Evolutionary conservation across 2,329 filamentous ascomycete species (phyloP), one percentile per base, ranked within the genome.

Genomic region (Byssothecium circinans): DNA sequence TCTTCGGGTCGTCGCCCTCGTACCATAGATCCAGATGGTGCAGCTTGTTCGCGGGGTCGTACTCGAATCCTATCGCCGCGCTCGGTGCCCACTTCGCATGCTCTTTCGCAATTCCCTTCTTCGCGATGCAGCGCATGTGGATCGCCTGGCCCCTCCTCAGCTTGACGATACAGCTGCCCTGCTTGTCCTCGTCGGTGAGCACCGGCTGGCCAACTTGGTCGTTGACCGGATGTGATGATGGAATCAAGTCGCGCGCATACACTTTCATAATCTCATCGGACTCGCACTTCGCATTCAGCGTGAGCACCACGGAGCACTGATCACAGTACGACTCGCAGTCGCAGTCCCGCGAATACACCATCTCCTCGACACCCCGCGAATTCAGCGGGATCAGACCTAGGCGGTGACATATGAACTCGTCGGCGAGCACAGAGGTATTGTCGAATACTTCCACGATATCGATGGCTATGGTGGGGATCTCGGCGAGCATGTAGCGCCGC

Each of bases 71-170:
- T 33, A 99, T 86, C 3, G 94, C 94, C 33, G 91, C 82, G 29
- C 89, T 92, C 2, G 94, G 91, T 64, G 90, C 88, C 94, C 94
- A 99, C 74, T 99, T 99, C 8, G 94, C 89, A 73, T 99, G 94
- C 72, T 99, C 94, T 78, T 99, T 99, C 30, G 92, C 91, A 56
- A 97, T 97, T 1, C 94, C 94, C 80, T 97, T 97, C 80, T 96
- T 96, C 41, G 92, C 94, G 57, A 96, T 88, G 68, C 92, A 97
- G 52, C 83, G 88, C 66, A 99, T 83, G 70, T 90, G 87, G 51
- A 99, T 76, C 72, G 96, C 91, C 74, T 99, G 94, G 2, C 88
- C 90, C 65, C 86, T 87, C 49, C 92, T 82, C 67, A 99, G 76
- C 78, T 97, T 97, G 64, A 88, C 89, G 57, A 99, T 92, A 59